Percentiles rank a stretch among this genome's conserved stretches.
Conservation (phyloP, 371 early-diverging fungal genomes). For the Rhizopus microsporus region DNA sequence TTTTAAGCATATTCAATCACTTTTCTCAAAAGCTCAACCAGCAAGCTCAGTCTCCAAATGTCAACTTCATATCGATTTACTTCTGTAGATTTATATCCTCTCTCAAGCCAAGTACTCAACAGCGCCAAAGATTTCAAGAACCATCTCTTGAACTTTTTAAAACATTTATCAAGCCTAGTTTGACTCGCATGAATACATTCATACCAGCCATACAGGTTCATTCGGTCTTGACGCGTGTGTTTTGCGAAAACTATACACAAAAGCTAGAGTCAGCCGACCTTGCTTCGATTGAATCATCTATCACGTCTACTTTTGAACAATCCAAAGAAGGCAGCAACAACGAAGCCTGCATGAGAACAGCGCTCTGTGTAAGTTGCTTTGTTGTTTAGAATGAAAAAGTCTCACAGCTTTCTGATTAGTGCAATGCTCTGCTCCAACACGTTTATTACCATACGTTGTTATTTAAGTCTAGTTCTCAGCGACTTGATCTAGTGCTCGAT, state of each 20-base stretch:
- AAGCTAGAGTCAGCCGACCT: conserved; percentile 13
- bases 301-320: neutral
- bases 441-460: conserved; percentile 27
- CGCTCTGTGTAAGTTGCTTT: neutral
- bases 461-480: neutral
- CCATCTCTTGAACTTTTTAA: conserved; percentile 13
- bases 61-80: conserved; percentile 32
- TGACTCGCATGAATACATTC: conserved; percentile 17
- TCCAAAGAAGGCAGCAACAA: neutral
- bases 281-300: conserved; percentile 18
- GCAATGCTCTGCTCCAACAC: conserved; percentile 39
- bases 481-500: too few relatives aligned
- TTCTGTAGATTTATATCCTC: conserved; percentile 48
- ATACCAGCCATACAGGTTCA: conserved; percentile 56
- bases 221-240: conserved; percentile 41
- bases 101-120: conserved; percentile 46
- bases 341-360: neutral
- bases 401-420: conserved; percentile 14
- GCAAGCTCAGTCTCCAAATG: conserved; percentile 1
- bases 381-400: neutral
- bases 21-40: conserved; percentile 34
- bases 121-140: conserved; percentile 27
- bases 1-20: conserved; percentile 38
- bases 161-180: conserved; percentile 31
- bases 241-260: conserved; percentile 46